These are phyloP conservation scores for Rhizopogon vesiculosus DNA, from an alignment of 768 basidiomycete species.

Conservation along the genomic window DNA sequence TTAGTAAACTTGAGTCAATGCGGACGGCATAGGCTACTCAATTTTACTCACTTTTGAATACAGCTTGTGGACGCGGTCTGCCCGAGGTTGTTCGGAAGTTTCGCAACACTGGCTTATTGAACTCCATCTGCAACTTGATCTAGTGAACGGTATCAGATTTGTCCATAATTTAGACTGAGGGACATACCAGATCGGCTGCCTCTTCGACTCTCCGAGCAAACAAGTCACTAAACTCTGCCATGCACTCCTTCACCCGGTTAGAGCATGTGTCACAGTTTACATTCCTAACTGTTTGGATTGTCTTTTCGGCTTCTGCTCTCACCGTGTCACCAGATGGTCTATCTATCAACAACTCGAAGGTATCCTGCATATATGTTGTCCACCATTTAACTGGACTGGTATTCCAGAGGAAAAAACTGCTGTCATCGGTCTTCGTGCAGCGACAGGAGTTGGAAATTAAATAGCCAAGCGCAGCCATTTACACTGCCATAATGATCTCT, in stretches of 20 bases:
- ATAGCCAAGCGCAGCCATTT: slow-evolving; percentile 10
- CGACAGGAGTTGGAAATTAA: too few relatives aligned
- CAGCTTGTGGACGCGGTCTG: too few relatives aligned
- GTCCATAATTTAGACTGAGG: neutral
- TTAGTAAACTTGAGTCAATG: too few relatives aligned
- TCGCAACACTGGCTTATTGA: neutral
- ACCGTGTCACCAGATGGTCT: slow-evolving; percentile 16
- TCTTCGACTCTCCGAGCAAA: slow-evolving; percentile 13
- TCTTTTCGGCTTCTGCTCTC: neutral
- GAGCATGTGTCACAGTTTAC: slow-evolving; percentile 1
- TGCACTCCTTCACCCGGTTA: slow-evolving; percentile 4
- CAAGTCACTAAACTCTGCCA: slow-evolving; percentile 11
- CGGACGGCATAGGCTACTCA: too few relatives aligned
- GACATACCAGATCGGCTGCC: slow-evolving; percentile 7
- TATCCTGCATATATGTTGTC: slow-evolving; percentile 17
- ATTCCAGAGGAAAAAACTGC: neutral
- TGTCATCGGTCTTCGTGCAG: neutral
- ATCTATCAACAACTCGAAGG: slow-evolving; percentile 8
- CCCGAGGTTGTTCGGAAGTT: too few relatives aligned
- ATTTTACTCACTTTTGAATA: too few relatives aligned
- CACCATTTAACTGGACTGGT: slow-evolving; percentile 12
- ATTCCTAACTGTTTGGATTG: slow-evolving; percentile 1
- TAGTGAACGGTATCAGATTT: neutral
- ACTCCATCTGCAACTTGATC: slow-evolving; percentile 9
- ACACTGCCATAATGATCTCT: slow-evolving; percentile 3